Conservation (phyloP, 169 alveolate genomes). For the Cryptosporidium xiaoi region DNA sequence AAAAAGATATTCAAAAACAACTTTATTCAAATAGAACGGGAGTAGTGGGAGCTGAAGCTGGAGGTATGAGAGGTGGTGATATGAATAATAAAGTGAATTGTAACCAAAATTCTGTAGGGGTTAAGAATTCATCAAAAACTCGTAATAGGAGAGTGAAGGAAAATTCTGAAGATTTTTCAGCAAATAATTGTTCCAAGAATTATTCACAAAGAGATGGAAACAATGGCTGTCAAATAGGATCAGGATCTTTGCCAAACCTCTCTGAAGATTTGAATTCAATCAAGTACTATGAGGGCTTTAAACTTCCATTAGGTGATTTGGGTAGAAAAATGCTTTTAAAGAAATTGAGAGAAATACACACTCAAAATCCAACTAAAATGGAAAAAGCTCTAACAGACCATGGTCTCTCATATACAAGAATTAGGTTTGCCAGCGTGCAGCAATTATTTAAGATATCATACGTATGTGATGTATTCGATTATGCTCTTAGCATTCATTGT, state of each 20-base stretch:
- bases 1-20: not conserved
- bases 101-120: not conserved
- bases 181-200: not conserved
- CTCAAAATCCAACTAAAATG: constrained; percentile 74
- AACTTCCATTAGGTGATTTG: constrained; percentile 66
- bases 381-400: constrained; percentile 73
- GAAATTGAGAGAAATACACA: constrained; percentile 65
- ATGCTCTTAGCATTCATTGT: constrained; percentile 69
- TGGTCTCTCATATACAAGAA: constrained; percentile 60
- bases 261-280: constrained; percentile 64
- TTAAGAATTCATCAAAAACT: constrained; percentile 15
- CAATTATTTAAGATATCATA: constrained; percentile 62
- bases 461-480: constrained; percentile 71
- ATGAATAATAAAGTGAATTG: not conserved
- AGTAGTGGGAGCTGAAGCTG: too few species aligned
- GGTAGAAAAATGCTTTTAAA: constrained; percentile 65
- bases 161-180: constrained; percentile 23
- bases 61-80: not conserved
- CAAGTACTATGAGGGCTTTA: constrained; percentile 66
- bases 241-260: not conserved
- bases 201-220: constrained; percentile 10
- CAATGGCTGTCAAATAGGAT: not conserved
- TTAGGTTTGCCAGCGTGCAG: constrained; percentile 71
- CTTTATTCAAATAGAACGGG: too few species aligned
- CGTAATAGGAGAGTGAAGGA: constrained; percentile 50